Conservation (phyloP, 352 stramenopile species). For the Phytophthora citrophthora region DNA sequence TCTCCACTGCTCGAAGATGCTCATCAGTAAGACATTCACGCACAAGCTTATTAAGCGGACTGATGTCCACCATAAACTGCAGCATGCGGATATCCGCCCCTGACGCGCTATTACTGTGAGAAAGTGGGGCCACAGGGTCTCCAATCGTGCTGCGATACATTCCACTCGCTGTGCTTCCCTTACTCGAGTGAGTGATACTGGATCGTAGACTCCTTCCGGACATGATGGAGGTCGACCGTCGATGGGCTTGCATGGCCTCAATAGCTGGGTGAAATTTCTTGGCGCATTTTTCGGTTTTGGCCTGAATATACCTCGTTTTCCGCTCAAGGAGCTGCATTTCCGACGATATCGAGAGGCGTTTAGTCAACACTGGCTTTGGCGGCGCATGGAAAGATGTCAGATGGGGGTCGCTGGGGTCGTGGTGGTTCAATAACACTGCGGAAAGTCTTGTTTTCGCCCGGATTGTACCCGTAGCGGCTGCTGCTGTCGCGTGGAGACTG, state of each 20-base stretch:
- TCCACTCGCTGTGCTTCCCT: slow-evolving; percentile 14
- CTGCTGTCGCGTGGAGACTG: slow-evolving; percentile 1
- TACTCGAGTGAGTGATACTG: slow-evolving; percentile 22
- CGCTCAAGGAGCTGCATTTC: slow-evolving; percentile 59
- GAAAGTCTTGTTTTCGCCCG: slow-evolving; percentile 22
- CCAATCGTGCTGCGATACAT: slow-evolving; percentile 26
- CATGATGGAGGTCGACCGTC: slow-evolving; percentile 17
- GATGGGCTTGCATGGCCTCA: slow-evolving; percentile 7
- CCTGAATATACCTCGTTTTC: slow-evolving; percentile 68
- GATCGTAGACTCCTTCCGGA: slow-evolving; percentile 11
- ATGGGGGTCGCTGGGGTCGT: neutral
- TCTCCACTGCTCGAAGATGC: slow-evolving; percentile 47
- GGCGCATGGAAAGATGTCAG: neutral
- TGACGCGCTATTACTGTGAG: neutral
- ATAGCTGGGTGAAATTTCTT: slow-evolving; percentile 37
- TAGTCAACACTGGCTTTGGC: neutral
- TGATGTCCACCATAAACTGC: slow-evolving; percentile 65
- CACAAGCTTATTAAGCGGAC: slow-evolving; percentile 64
- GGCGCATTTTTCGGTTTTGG: slow-evolving; percentile 48
- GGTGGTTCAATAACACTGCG: slow-evolving; percentile 7
- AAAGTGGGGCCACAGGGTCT: slow-evolving; percentile 6
- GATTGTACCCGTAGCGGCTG: slow-evolving; percentile 9
- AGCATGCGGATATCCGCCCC: slow-evolving; percentile 20
- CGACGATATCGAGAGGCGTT: slow-evolving; percentile 36
- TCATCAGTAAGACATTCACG: slow-evolving; percentile 45